Base-by-base conservation (phyloP, 352 stramenopile genomes). In the Phytophthora citricola region DNA sequence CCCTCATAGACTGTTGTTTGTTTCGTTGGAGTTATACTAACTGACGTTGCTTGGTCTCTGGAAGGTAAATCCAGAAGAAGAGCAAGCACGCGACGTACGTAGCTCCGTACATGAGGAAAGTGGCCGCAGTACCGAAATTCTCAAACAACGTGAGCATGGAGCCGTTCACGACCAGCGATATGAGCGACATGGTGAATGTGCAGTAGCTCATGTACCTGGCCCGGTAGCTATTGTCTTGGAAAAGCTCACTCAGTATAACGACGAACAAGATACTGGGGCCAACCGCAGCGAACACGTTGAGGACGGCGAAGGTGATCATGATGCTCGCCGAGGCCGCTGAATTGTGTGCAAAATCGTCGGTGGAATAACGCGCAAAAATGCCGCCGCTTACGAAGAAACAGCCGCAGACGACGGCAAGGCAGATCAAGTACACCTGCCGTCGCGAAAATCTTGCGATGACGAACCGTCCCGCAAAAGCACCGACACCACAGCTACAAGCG, bases 191-290 rank as follows among this genome's bases (percentile, higher is more conserved):
- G 39, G 85, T 69, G 64, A 95, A 95, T 39, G 87, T 95, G 63
- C 87, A 95, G 74, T 93, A 94, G 78, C 87, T 94, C 85, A 94
- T 95, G 79, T 92, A 94, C 20, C 75, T 69, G 26, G 87, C 87
- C 17, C 87, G 87, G 60, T 93, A 91, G 67, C 75, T 90, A 60
- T 76, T 89, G 75, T 93, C 81, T 46, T 88, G 82, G 58, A 95
- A 95, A 32, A 95, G 73, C 60, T 95, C 87, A 41, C 81, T 93
- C 24, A 95, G 71, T 63, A 95, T 94, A 2, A 95, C 83, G 41
- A 95, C 79, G 27, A 95, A 95, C 14, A 94, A 75, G 51, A 92
- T 83, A 59, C 83, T 92, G 32, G 87, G 84, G 2, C 87, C 87
- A 27, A 93, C 77, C 4, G 85, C 83, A 22, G 85, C 78, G 44